Evolutionary conservation across 2,329 filamentous ascomycete genomes (phyloP).

Genomic region (Aspergillus melleus): DNA sequence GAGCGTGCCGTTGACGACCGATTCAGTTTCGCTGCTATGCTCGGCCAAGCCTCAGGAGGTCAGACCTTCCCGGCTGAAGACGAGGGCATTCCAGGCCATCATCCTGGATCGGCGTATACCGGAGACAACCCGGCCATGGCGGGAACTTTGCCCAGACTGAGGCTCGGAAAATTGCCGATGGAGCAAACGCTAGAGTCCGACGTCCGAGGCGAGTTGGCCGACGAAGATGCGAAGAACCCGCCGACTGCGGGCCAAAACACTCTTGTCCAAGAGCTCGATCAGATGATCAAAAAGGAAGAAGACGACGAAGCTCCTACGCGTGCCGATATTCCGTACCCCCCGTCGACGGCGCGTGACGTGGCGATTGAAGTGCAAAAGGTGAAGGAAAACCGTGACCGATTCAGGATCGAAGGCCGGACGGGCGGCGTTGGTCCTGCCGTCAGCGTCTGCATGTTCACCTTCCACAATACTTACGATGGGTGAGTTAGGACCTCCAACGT

Average conservation of each 20-base stretch:
- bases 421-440: constrained; percentile 80
- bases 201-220: constrained; percentile 80
- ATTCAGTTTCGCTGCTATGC: constrained; percentile 59
- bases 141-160: constrained; percentile 61
- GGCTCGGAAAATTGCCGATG: constrained; percentile 79
- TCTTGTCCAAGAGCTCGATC: constrained; percentile 83
- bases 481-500: constrained; percentile 44
- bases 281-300: constrained; percentile 85
- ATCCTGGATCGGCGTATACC: constrained; percentile 63
- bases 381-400: constrained; percentile 87
- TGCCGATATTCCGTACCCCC: constrained; percentile 79
- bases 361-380: constrained; percentile 92
- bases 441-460: constrained; percentile 96
- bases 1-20: constrained; percentile 60
- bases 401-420: constrained; percentile 80
- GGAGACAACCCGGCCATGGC: constrained; percentile 58
- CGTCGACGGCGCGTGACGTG: constrained; percentile 85
- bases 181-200: constrained; percentile 81
- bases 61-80: constrained; percentile 64
- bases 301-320: constrained; percentile 78
- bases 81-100: constrained; percentile 68
- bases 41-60: constrained; percentile 55
- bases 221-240: constrained; percentile 77
- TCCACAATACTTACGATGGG: constrained; percentile 94
- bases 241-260: constrained; percentile 69